Percentiles rank a stretch among this genome's conserved stretches.
Evolutionary conservation across 2,329 filamentous ascomycete genomes (phyloP).

Genomic region (Stagonosporopsis vannaccii): DNA sequence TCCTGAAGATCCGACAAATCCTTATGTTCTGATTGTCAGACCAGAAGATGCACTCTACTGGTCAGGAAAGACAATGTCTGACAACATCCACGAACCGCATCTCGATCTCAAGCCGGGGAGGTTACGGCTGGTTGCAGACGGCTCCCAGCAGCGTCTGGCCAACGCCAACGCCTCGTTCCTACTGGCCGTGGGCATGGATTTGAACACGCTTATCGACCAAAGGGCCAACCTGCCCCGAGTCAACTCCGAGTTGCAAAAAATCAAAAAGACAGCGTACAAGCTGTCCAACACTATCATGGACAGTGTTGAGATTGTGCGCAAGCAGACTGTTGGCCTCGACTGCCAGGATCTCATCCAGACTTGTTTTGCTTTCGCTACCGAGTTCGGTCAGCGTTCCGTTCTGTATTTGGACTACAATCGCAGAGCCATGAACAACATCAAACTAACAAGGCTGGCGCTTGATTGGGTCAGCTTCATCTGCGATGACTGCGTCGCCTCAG

Average conservation of each 20-base stretch:
- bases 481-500: constrained; percentile 92
- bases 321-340: constrained; percentile 81
- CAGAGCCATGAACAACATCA: constrained; percentile 95
- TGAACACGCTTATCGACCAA: constrained; percentile 90
- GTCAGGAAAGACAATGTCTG: constrained; percentile 77
- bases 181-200: constrained; percentile 79
- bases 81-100: constrained; percentile 76
- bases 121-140: constrained; percentile 85
- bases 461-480: constrained; percentile 99
- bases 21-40: constrained; percentile 84
- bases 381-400: constrained; percentile 94
- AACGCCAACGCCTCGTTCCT: constrained; percentile 81
- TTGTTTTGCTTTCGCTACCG: constrained; percentile 98
- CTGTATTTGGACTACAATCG: constrained; percentile 96
- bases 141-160: constrained; percentile 78
- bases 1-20: constrained; percentile 77
- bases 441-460: constrained; percentile 88
- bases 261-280: constrained; percentile 94
- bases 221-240: constrained; percentile 93
- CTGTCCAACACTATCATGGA: constrained; percentile 99
- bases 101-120: constrained; percentile 88
- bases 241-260: constrained; percentile 88
- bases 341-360: constrained; percentile 97
- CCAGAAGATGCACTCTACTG: constrained; percentile 82
- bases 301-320: constrained; percentile 90